Evolutionary conservation across 495 filamentous ascomycete species (phyloP), one percentile per base, ranked within the genome.

Genomic region (Tuber melanosporum): DNA sequence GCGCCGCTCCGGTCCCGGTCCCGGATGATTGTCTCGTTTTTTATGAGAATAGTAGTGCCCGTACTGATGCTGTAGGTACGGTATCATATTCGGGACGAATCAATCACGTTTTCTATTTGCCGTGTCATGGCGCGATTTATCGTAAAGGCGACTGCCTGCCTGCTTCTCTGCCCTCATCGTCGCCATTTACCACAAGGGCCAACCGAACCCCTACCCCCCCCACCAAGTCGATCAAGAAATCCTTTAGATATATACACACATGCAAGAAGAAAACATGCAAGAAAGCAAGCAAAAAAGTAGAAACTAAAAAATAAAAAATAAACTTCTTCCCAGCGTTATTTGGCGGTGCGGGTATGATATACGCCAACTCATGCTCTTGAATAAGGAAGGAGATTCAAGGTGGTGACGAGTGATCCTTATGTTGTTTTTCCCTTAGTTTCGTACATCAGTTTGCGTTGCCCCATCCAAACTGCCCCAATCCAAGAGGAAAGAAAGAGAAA

Each of bases 401-500:
- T 62, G 57, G 32, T 26, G 12, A 66, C 17, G 57, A 36, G 14
- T 66, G 57, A 66, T 66, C 57, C 57, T 62, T 14, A 62, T 62
- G 52, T 4, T 66, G 32, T 32, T 57, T 32, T 32, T n/a, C n/a
- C 36, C 57, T 36, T 66, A 36, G 36, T 66, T 66, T 66, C 32
- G 32, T 36, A 66, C 57, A 66, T 66, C 57, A 12, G 14, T 66
- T 66, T 66, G 26, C 32, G 47, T 22, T 49, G 39, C 32, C 32
- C 36, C 22, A 72, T 75, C 69, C 62, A 26, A 19, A 17, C 57
- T 66, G 26, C 57, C 57, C 57, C 26, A 12, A 19, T 36, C 57
- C 76, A 77, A 77, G 52, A 41, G 52, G 45, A 74, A 75, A 75
- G 32, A 62, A 74, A 62, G 19, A 39, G 15, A 71, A 73, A 47